Conservation (phyloP, 768 basidiomycete species). For the Rhizopogon vulgaris region DNA sequence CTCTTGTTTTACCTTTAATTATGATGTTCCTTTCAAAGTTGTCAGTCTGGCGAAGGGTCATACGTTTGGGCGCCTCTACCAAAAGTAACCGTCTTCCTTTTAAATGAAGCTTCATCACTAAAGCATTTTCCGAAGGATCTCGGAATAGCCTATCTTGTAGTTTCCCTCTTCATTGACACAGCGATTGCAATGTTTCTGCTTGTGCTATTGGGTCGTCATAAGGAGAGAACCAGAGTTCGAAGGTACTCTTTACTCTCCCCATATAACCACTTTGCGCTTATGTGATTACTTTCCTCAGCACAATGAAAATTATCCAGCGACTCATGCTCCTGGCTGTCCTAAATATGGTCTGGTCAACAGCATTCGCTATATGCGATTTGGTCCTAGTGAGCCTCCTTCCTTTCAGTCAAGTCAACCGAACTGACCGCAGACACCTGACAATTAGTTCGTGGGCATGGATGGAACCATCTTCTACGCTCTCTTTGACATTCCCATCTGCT, state of each 20-base stretch:
- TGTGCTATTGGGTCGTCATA: not conserved
- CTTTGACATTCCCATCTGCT: slow-evolving; percentile 13
- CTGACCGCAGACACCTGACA: not conserved
- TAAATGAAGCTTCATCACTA: not conserved
- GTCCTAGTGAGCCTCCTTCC: not conserved
- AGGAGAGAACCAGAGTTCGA: not conserved
- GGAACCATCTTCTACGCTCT: not conserved
- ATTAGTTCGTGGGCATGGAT: not conserved
- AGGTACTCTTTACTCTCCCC: not conserved
- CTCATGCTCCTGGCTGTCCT: not conserved
- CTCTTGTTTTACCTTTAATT: not conserved
- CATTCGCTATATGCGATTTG: not conserved
- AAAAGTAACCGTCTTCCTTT: not conserved
- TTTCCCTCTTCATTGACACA: not conserved
- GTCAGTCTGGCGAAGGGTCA: not conserved
- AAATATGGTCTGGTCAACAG: not conserved
- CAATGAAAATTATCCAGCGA: not conserved
- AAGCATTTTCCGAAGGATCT: not conserved
- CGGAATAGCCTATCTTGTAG: not conserved
- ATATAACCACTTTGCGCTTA: not conserved
- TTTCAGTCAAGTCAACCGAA: not conserved
- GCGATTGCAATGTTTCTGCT: not conserved
- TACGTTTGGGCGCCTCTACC: not conserved
- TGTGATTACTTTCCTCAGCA: not conserved
- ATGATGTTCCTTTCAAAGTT: not conserved